Evolutionary conservation across 2,329 filamentous ascomycete species (phyloP).

Genomic region (Penicillium sp.): DNA sequence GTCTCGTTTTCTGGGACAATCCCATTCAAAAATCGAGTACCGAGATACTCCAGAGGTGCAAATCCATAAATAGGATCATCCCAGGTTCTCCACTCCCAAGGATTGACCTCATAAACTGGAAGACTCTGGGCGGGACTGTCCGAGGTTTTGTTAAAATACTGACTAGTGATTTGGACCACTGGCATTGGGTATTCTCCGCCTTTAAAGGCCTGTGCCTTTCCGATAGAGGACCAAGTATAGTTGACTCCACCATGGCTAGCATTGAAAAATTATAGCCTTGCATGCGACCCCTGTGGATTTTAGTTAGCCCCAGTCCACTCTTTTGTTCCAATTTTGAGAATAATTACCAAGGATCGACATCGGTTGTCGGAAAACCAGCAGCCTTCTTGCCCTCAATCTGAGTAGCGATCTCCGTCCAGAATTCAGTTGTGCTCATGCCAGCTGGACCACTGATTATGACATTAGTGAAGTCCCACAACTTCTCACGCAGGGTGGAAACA

Average conservation of each 20-base stretch:
- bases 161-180: constrained; percentile 40
- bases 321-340: neutral
- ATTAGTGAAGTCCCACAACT: constrained; percentile 46
- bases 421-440: constrained; percentile 51
- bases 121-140: constrained; percentile 49
- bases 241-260: constrained; percentile 64
- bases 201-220: neutral
- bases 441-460: constrained; percentile 28
- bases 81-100: constrained; percentile 70
- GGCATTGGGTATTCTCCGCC: neutral
- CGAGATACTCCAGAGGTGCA: constrained; percentile 67
- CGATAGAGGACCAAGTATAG: neutral
- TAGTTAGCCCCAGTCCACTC: no score
- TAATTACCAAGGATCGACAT: constrained; percentile 80
- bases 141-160: constrained; percentile 40
- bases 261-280: constrained; percentile 52
- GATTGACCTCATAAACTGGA: constrained; percentile 69
- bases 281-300: constrained; percentile 58
- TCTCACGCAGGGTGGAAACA: constrained; percentile 57
- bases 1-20: constrained; percentile 54
- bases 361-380: constrained; percentile 68
- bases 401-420: constrained; percentile 64
- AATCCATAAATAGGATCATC: constrained; percentile 70
- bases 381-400: constrained; percentile 64
- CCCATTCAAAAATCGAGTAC: constrained; percentile 68